Percentiles rank a stretch among this genome's conserved stretches.
These are phyloP conservation scores for Typha latifolia DNA, from an alignment of 176 grass and related monocot species.

Conservation along the genomic window DNA sequence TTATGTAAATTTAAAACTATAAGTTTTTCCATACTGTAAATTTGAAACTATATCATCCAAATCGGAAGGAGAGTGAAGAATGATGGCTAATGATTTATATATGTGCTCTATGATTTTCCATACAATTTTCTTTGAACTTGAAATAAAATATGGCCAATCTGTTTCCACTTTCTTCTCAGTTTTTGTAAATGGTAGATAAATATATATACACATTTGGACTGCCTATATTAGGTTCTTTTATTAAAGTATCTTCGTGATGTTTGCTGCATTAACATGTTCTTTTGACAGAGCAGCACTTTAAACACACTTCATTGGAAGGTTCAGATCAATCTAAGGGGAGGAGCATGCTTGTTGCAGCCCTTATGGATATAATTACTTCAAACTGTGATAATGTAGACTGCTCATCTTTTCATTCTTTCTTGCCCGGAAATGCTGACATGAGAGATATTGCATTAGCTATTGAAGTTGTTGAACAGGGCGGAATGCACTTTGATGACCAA, in stretches of 20 bases:
- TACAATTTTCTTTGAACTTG: too few relatives aligned
- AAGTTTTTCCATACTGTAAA: too few relatives aligned
- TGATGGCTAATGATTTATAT: too few relatives aligned
- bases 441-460: constrained; percentile 80
- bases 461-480: constrained; percentile 89
- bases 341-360: constrained; percentile 96
- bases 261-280: constrained; percentile 9
- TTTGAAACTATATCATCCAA: too few relatives aligned
- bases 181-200: background rate
- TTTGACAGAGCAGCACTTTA: constrained; percentile 49
- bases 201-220: background rate
- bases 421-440: constrained; percentile 59
- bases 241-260: constrained; percentile 1
- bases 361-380: constrained; percentile 94
- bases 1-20: background rate
- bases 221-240: background rate
- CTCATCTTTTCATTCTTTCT: constrained; percentile 54
- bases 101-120: too few relatives aligned
- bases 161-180: background rate
- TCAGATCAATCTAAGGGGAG: constrained; percentile 65
- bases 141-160: too few relatives aligned
- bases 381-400: constrained; percentile 70
- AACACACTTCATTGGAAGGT: constrained; percentile 58
- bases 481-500: constrained; percentile 67
- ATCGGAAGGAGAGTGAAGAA: too few relatives aligned